Base-by-base conservation (phyloP, 2,329 filamentous ascomycete species). In the Ophiocordyceps camponoti-floridani region DNA sequence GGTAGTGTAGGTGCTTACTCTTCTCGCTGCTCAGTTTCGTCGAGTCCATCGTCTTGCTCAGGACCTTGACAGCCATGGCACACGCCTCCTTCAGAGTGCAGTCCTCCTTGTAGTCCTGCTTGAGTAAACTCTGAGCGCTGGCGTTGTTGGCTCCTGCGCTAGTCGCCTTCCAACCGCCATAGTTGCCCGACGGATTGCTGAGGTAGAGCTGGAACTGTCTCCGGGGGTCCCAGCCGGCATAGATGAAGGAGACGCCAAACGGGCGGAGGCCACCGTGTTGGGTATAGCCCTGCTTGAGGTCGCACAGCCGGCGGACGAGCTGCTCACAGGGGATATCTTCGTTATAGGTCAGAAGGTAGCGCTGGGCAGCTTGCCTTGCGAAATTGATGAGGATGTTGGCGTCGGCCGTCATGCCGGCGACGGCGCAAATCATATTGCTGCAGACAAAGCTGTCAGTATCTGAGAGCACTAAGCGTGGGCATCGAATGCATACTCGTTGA, bases 381-480 rank as follows among this genome's bases (percentile, higher is more conserved):
- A 93, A 95, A 74, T 98, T 98, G 79, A 98, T 98, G 63, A 98
- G 86, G 65, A 98, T 98, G 72, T 98, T 98, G 64, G 91, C 91
- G 62, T 98, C 91, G 59, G 91, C 91, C 41, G 88, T 98, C 89
- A 98, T 96, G 61, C 91, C 91, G 56, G 91, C 91, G 48, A 98
- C 91, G 49, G 91, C 91, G 66, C 88, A 95, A 67, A 98, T 96
- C 93, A 98, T 98, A 73, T 98, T 98, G 70, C 89, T 96, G n/a
- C 3, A 0, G 31, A 33, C 7, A 53, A 6, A 18, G 33, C 12
- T 38, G 8, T 27, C 43, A 44, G 18, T 9, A 38, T 23, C 19
- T 53, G 46, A 52, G 49, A 37, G 31, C 6, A 4, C n/a, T 14
- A n/a, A 10, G 4, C 1, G 18, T 12, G 11, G 10, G 3, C 12